Evolutionary conservation across 2,329 filamentous ascomycete genomes (phyloP).

Genomic region (Podosphaera aphanis): DNA sequence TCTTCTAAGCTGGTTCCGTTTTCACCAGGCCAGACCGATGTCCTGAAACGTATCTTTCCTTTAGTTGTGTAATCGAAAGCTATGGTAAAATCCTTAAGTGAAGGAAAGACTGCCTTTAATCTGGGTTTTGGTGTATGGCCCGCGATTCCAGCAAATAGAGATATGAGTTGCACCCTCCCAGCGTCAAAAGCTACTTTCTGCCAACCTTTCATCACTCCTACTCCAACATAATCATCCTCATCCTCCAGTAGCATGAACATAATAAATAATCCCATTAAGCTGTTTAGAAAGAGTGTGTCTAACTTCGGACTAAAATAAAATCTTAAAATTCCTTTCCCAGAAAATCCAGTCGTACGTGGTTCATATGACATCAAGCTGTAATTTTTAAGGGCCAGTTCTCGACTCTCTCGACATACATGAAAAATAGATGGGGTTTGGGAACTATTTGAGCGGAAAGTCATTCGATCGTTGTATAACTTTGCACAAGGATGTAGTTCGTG

Average conservation of each 20-base stretch:
- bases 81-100: constrained; percentile 10
- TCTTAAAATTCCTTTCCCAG: constrained; percentile 12
- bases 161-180: constrained; percentile 13
- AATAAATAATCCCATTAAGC: constrained; percentile 14
- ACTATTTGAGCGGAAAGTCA: constrained; percentile 15
- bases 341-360: constrained; percentile 4
- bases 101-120: constrained; percentile 12
- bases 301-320: constrained; percentile 13
- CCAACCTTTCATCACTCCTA: constrained; percentile 13
- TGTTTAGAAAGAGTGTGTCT: constrained; percentile 14
- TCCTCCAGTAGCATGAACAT: constrained; percentile 14
- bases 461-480: constrained; percentile 13
- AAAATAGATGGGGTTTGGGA: constrained; percentile 11
- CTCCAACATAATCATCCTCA: constrained; percentile 7
- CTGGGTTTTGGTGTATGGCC: constrained; percentile 10
- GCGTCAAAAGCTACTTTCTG: constrained; percentile 14
- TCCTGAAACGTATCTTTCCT: constrained; percentile 12
- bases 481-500: constrained; percentile 15
- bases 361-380: constrained; percentile 12
- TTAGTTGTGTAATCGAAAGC: constrained; percentile 13
- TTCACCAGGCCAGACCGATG: constrained; percentile 14
- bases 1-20: constrained; percentile 10
- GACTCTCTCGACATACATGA: constrained; percentile 11
- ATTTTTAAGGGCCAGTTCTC: constrained; percentile 8
- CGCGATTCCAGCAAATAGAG: constrained; percentile 11